Base-by-base conservation (phyloP, 306 rosid species). In the Sicyos edulis region DNA sequence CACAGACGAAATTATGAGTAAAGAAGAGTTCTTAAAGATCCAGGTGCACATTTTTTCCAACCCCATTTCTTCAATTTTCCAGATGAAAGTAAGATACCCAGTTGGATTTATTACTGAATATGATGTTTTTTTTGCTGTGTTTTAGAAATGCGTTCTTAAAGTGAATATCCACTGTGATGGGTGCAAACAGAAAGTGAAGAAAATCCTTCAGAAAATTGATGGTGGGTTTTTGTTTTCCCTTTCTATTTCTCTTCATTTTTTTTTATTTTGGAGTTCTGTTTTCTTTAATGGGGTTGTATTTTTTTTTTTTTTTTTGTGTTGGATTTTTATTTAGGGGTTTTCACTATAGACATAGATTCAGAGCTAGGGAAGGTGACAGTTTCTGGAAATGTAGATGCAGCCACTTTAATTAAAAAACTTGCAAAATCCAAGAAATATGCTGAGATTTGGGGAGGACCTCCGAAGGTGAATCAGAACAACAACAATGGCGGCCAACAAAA, bases 151-250 rank as follows among this genome's bases (percentile, higher is more conserved):
- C 83, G 95, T 85, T 80, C 99, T 93, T 55, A 91, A 88, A 82
- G 99, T 93, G 85, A 93, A 93, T 82, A 91, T 93, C 13, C 99
- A 93, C 86, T 93, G 99, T 72, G 97, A 91, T 58, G 99, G 99
- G 13, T 93, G 99, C 74, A 93, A 89, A 76, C 92, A 87, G 3
- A 91, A 93, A 79, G 99, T 93, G 63, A 93, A 87, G 96, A 93
- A 91, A 87, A 91, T 86, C 84, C 44, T 93, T 77, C 92, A 89
- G 82, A 87, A 85, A 82, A 93, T 93, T 55, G 99, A 93, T 37
- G 99, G 99, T 91, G 83, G 20, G 56, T 19, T 50, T 42, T 40
- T 17, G 15, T 7, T 19, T 15, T 51, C 0, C 2, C 54, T 50
- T 50, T 50, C 54, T 50, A 6, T 50, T 13, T 61, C 74, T 65